These are phyloP conservation scores for Galeopsis tetrahit DNA, from an alignment of 257 asterid species.

Conservation along the genomic window DNA sequence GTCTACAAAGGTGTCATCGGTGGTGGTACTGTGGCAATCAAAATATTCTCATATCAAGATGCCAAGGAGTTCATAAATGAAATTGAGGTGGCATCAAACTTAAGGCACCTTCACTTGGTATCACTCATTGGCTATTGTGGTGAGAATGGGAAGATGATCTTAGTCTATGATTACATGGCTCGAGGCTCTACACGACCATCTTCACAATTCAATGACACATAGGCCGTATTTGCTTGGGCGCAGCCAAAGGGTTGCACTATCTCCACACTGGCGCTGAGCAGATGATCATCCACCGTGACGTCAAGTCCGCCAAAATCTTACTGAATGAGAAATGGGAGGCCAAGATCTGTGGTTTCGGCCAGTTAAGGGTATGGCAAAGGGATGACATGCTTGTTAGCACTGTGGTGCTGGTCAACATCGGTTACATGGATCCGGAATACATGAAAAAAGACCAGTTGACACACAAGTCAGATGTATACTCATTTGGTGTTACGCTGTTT, in stretches of 20 bases:
- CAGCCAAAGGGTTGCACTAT: neutral
- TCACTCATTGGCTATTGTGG: neutral
- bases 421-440: too few relatives aligned
- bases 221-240: neutral
- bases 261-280: neutral
- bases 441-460: too few relatives aligned
- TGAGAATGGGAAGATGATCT: neutral
- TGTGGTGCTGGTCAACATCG: too few relatives aligned
- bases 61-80: neutral
- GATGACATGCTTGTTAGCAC: too few relatives aligned
- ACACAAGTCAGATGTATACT: too few relatives aligned
- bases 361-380: too few relatives aligned
- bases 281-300: neutral
- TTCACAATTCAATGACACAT: neutral
- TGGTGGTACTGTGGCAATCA: neutral
- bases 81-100: neutral
- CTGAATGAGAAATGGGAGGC: neutral
- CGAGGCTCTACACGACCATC: neutral
- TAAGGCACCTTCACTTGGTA: neutral
- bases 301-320: neutral
- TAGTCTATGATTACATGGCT: neutral
- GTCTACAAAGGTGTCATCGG: constrained; percentile 45
- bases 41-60: neutral
- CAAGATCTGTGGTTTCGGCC: neutral
- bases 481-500: too few relatives aligned